Evolutionary conservation across 139 green algal species (phyloP), one percentile per base, ranked within the genome.

Genomic region (Astrephomene gubernaculifera): DNA sequence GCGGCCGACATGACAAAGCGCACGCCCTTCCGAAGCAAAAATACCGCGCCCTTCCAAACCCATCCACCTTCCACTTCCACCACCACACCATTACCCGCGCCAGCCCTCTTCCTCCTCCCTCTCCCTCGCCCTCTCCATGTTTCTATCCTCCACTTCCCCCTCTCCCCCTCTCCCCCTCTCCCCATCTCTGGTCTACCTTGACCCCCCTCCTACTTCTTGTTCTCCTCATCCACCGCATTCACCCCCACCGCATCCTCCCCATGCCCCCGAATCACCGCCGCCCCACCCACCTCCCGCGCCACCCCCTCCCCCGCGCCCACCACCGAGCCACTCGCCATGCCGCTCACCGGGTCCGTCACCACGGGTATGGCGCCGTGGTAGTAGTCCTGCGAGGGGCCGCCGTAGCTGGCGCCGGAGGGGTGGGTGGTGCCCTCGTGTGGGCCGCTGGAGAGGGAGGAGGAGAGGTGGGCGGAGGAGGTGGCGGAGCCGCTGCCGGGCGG

Each of bases 281-380:
- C 78, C 19, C 33, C 38, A 0, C 78, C 78, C 78, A 75, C 27
- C 31, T 52, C 33, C 63, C 8, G 2, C 44, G 24, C 7, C 1
- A 3, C 2, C 19, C 14, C 8, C 5, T 31, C 31, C 4, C n/a
- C 45, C 27, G 61, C 31, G 27, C 7, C 22, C 31, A 74, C 8
- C 27, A 84, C 41, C 0, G 22, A 27, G n/a, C 76, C 76, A 43
- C 27, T 75, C 19, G 78, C 78, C 43, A 84, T 22, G 0, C 78
- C 78, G 12, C 8, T 44, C 41, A 84, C 33, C 31, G 78, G 78
- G 60, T 84, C 63, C 0, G 78, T 84, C 21, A 84, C 78, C 78
- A 84, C 78, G 1, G 78, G 76, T 27, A 64, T 83, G 38, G 27
- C 41, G 0, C 76, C 76, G 60, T 63, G 41, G 33, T 39, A 75